Conservation (phyloP, 306 rosid genomes). For the Abrus precatorius region DNA sequence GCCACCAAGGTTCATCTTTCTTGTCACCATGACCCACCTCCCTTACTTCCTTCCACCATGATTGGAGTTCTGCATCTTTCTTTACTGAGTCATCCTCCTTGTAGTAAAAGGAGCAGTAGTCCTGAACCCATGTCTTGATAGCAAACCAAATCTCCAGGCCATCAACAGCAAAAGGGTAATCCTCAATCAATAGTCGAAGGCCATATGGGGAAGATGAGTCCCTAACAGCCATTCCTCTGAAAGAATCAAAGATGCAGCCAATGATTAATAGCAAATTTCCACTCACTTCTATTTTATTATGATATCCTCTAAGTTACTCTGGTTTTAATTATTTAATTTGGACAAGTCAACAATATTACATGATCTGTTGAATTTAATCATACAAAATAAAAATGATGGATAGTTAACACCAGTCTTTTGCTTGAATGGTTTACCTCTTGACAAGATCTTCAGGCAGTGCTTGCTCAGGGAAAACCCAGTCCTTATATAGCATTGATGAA, state of each 20-base stretch:
- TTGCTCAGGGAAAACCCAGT: slow-evolving; percentile 79
- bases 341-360: neutral
- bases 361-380: neutral
- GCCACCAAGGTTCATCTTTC: slow-evolving; percentile 72
- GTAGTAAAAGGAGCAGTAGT: slow-evolving; percentile 64
- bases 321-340: neutral
- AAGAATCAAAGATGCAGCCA: slow-evolving; percentile 42
- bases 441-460: slow-evolving; percentile 80
- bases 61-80: slow-evolving; percentile 57
- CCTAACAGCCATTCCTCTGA: slow-evolving; percentile 69
- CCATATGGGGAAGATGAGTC: slow-evolving; percentile 54
- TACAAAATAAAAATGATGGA: neutral
- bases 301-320: slow-evolving; percentile 16
- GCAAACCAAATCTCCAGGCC: slow-evolving; percentile 72
- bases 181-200: slow-evolving; percentile 58
- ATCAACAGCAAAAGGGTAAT: slow-evolving; percentile 69
- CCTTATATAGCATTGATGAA: slow-evolving; percentile 71
- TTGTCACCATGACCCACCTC: slow-evolving; percentile 66
- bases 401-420: neutral
- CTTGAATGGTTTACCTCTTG: slow-evolving; percentile 68
- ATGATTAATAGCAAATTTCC: slow-evolving; percentile 6
- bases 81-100: slow-evolving; percentile 36
- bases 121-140: slow-evolving; percentile 63
- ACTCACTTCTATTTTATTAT: neutral
- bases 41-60: slow-evolving; percentile 70